phyloP scores from a whole-genome alignment of 768 basidiomycete genomes.

The Rhizopogon rudus region DNA sequence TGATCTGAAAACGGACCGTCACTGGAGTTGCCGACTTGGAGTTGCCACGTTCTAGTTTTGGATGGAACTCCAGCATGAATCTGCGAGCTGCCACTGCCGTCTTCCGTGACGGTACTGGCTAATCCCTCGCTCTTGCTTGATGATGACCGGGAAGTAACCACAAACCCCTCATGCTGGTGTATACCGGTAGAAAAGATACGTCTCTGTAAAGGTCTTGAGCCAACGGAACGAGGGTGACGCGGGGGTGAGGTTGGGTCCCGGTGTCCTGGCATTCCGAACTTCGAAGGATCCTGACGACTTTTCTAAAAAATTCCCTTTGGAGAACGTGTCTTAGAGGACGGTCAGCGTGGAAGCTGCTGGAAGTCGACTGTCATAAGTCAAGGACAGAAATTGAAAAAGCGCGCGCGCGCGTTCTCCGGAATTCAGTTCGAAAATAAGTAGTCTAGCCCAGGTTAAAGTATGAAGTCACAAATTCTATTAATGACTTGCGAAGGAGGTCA shows the following conservation, averaged over 20 bases:
- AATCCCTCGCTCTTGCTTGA: neutral
- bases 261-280: neutral
- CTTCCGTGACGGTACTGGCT: neutral
- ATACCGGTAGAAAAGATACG: neutral
- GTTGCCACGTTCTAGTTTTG: neutral
- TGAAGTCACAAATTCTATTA: neutral
- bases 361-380: neutral
- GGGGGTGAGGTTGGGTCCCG: neutral
- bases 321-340: neutral
- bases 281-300: neutral
- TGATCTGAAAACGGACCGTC: neutral
- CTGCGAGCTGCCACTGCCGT: neutral
- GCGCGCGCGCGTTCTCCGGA: neutral
- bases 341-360: neutral
- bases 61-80: constrained; percentile 2
- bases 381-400: neutral
- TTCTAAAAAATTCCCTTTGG: neutral
- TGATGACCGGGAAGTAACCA: constrained; percentile 13
- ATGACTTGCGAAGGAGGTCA: no score
- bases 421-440: neutral
- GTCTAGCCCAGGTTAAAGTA: no score
- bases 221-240: neutral
- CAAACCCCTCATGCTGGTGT: constrained; percentile 5
- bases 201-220: neutral
- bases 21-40: neutral